Base-by-base conservation (phyloP, 2,329 filamentous ascomycete species). In the Pseudogymnoascus sp. region DNA sequence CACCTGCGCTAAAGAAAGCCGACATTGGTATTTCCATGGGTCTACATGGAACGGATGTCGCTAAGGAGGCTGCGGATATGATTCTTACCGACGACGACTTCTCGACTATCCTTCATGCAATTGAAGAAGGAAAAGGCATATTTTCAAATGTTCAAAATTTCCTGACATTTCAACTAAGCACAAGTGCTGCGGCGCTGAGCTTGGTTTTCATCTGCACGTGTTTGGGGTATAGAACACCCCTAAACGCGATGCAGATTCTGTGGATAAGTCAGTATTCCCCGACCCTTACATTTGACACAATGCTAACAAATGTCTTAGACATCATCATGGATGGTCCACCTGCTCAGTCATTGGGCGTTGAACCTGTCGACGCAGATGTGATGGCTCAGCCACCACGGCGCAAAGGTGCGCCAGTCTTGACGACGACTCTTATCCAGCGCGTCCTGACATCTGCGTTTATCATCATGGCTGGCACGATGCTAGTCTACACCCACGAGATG, bases 131-230 rank as follows among this genome's bases (percentile, higher is more conserved):
- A 76, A 99, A 99, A 76, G 95, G 93, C 62, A 99, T 99, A 69
- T 99, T 99, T 78, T 96, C 95, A 83, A 99, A 99, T 75, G 98
- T 99, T 68, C 95, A 99, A 74, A 99, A 99, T 76, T 99, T 99
- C 78, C 83, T 99, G 67, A 98, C 95, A 0, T 99, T 99, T 77
- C 96, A 99, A 78, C 84, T 99, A 64, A 97, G 93, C 76, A 99
- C 95, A 59, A 97, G 92, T 74, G 95, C 96, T 19, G 95, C 96
- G 62, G 92, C 95, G 65, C 80, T 99, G 68, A 91, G 90, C 64
- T 82, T 99, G 62, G 95, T 99, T 16, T 85, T 99, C 68, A 77
- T 99, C 71, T 97, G 93, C 80, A 97, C 92, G 31, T 89, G 91
- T 69, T 83, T 97, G 66, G 95, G 95, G 40, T 95, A 96, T 78